Percentiles rank a stretch among this genome's conserved stretches.
Evolutionary conservation across 768 basidiomycete genomes (phyloP).

Genomic region (Mrakia frigida): DNA sequence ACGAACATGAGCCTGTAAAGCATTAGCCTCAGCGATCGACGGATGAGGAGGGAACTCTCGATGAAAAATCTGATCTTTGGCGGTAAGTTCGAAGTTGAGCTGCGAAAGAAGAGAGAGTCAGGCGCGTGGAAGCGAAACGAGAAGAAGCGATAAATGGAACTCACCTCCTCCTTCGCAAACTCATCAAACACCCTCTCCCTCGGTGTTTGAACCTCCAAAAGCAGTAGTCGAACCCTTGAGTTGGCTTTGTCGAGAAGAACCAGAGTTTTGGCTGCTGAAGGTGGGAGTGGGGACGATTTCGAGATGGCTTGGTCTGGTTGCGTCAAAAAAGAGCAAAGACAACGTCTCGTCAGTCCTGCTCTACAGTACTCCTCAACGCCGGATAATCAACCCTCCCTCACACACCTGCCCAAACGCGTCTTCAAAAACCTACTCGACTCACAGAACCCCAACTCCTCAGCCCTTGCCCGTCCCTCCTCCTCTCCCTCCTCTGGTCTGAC

Average conservation of each 20-base stretch:
- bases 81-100: slow-evolving; percentile 6
- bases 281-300: neutral
- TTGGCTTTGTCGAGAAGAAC: slow-evolving; percentile 10
- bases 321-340: neutral
- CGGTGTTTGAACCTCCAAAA: slow-evolving; percentile 2
- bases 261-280: neutral
- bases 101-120: neutral
- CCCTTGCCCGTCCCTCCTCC: neutral
- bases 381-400: too few species aligned
- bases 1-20: slow-evolving; percentile 19
- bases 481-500: neutral
- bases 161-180: slow-evolving; percentile 6
- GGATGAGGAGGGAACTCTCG: slow-evolving; percentile 8
- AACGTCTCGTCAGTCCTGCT: too few species aligned
- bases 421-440: neutral
- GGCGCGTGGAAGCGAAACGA: neutral
- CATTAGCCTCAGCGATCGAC: neutral
- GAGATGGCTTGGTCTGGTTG: neutral
- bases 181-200: slow-evolving; percentile 7
- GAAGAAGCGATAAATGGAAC: neutral
- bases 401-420: too few species aligned
- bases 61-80: slow-evolving; percentile 6
- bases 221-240: neutral
- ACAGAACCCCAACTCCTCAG: slow-evolving; percentile 7
- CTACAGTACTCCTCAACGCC: too few species aligned